Percentiles rank a stretch among this genome's conserved stretches.
Conservation (phyloP, 768 basidiomycete genomes). For the Mycena rosella region DNA sequence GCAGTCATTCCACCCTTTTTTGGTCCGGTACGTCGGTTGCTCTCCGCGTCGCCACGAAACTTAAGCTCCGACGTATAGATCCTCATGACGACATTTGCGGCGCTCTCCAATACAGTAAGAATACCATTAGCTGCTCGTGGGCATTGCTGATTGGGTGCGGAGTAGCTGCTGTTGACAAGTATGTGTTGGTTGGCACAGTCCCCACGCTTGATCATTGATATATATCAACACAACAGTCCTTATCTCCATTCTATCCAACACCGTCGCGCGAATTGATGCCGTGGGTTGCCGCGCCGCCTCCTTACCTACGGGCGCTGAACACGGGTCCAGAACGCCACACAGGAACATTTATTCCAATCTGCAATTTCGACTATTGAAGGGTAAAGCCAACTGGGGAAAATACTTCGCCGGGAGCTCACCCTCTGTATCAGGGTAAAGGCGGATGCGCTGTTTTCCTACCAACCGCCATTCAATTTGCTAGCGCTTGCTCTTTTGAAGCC, state of each 20-base stretch:
- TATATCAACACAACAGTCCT: slow-evolving; percentile 60
- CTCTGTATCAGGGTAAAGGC: slow-evolving; percentile 77
- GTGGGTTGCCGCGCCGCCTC: slow-evolving; percentile 42
- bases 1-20: slow-evolving; percentile 77
- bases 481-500: slow-evolving; percentile 88
- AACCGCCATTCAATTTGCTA: slow-evolving; percentile 89
- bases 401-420: not conserved
- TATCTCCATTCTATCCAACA: slow-evolving; percentile 93
- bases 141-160: no score
- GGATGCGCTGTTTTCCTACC: slow-evolving; percentile 92
- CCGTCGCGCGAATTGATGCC: slow-evolving; percentile 85
- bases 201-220: slow-evolving; percentile 6
- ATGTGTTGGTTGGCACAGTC: slow-evolving; percentile 41
- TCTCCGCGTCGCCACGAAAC: slow-evolving; percentile 8
- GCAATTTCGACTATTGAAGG: slow-evolving; percentile 91
- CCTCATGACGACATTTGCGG: slow-evolving; percentile 85
- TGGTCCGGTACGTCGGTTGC: slow-evolving; percentile 59
- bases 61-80: slow-evolving; percentile 47
- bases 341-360: slow-evolving; percentile 87
- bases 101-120: slow-evolving; percentile 82
- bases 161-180: slow-evolving; percentile 88
- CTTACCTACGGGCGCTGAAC: slow-evolving; percentile 36
- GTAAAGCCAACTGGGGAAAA: slow-evolving; percentile 55
- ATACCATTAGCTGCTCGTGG: no score
- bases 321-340: slow-evolving; percentile 53